Percentiles rank a stretch among this genome's conserved stretches.
Conservation (phyloP, 176 grass and related monocot species). For the Bothriochloa decipiens region DNA sequence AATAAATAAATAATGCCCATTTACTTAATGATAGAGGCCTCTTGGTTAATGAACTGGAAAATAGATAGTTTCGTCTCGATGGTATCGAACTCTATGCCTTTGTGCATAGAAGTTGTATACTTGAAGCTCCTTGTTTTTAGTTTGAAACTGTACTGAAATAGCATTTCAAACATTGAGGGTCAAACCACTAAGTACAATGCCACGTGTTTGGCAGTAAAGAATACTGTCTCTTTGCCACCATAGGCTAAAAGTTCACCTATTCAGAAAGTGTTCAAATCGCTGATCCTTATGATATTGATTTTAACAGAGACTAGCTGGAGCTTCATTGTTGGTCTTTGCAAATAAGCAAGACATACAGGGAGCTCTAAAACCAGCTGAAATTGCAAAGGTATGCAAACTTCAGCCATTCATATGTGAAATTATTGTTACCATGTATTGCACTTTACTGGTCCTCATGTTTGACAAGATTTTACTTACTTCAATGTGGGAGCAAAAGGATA, state of each 20-base stretch:
- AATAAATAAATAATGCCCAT: not conserved
- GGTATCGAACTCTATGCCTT: not conserved
- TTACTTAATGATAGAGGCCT: not conserved
- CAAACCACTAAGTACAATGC: not conserved
- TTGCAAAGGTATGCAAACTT: slow-evolving; percentile 74
- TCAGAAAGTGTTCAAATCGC: not conserved
- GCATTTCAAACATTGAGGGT: not conserved
- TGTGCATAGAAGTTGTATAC: not conserved
- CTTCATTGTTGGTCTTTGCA: slow-evolving; percentile 94
- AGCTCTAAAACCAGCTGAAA: slow-evolving; percentile 80
- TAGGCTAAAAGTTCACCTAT: not conserved
- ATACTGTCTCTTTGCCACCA: not conserved
- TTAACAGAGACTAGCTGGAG: slow-evolving; percentile 78
- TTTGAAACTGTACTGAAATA: not conserved
- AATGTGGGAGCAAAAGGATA: not conserved
- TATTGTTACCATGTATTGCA: not conserved
- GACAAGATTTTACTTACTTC: not conserved
- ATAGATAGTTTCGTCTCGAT: not conserved
- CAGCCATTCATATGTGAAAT: not conserved
- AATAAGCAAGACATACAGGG: slow-evolving; percentile 99
- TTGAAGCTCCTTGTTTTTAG: not conserved
- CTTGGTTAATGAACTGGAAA: not conserved
- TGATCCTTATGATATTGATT: slow-evolving; percentile 20
- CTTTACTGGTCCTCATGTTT: not conserved
- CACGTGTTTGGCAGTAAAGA: no score